A percentile compares a stretch with the other conserved stretches of the same genome.
These are phyloP conservation scores for Sporothrix phasma DNA, from an alignment of 2,329 filamentous ascomycete species.

Conservation along the genomic window DNA sequence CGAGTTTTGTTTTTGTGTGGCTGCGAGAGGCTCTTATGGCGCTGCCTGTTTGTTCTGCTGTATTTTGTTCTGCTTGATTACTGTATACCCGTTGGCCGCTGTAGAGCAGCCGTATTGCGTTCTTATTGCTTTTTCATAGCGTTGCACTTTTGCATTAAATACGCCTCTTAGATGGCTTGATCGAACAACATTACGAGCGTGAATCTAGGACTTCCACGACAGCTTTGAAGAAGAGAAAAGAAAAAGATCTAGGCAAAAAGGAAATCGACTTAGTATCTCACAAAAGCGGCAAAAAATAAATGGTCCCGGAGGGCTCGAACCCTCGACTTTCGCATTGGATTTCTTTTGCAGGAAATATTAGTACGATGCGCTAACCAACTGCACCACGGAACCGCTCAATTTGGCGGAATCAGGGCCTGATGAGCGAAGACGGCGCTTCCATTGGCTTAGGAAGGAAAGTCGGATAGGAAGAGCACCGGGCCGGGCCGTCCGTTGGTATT, in stretches of 20 bases:
- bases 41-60: too few species aligned
- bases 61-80: constrained; percentile 1
- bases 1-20: too few species aligned
- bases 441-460: not conserved
- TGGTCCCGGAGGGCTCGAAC: constrained; percentile 13
- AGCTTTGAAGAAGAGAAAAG: not conserved
- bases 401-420: constrained; percentile 1
- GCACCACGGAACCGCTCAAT: constrained; percentile 14
- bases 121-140: not conserved
- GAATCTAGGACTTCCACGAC: too few species aligned
- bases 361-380: constrained; percentile 15
- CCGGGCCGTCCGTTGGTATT: too few species aligned
- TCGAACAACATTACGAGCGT: too few species aligned
- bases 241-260: not conserved
- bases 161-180: too few species aligned
- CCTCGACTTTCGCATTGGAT: constrained; percentile 14
- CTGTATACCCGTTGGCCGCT: constrained; percentile 3
- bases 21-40: too few species aligned
- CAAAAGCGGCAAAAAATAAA: not conserved
- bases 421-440: not conserved
- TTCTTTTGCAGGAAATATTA: constrained; percentile 13
- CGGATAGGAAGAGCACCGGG: not conserved
- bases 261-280: not conserved
- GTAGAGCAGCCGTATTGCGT: not conserved
- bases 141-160: too few species aligned